A percentile compares a stretch with the other conserved stretches of the same genome.
Conservation (phyloP, 2,329 filamentous ascomycete species). For the Apiospora sp. region DNA sequence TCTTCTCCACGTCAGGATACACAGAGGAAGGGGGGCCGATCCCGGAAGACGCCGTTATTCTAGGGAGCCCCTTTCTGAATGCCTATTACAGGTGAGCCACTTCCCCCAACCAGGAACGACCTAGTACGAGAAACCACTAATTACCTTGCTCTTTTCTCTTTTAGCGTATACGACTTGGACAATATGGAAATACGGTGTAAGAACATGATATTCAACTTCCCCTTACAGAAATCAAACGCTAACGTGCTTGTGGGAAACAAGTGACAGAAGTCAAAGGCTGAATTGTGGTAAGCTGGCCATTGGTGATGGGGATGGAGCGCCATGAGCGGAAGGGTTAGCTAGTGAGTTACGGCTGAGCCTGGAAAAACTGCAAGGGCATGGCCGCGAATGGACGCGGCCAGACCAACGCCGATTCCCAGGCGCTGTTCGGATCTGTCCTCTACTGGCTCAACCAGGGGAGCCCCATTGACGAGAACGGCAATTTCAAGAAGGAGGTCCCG, state of each 20-base stretch:
- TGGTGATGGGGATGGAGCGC: neutral
- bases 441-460: no score
- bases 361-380: no score
- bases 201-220: neutral
- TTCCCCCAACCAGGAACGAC: neutral
- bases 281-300: neutral
- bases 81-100: neutral
- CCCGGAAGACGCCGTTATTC: neutral
- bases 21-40: neutral
- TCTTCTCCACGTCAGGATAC: neutral
- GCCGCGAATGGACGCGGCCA: no score
- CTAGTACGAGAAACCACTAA: neutral
- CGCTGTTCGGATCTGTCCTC: no score
- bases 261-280: neutral
- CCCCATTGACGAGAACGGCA: no score
- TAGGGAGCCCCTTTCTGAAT: conserved; percentile 1
- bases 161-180: neutral
- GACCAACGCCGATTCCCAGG: no score
- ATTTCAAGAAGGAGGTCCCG: no score
- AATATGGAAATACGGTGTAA: conserved; percentile 5
- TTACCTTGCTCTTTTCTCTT: neutral
- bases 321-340: neutral
- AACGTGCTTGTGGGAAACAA: neutral
- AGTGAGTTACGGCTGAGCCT: no score
- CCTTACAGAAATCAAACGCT: neutral